phyloP scores from a whole-genome alignment of 208 protist genomes.

The Leishmania aethiopica region DNA sequence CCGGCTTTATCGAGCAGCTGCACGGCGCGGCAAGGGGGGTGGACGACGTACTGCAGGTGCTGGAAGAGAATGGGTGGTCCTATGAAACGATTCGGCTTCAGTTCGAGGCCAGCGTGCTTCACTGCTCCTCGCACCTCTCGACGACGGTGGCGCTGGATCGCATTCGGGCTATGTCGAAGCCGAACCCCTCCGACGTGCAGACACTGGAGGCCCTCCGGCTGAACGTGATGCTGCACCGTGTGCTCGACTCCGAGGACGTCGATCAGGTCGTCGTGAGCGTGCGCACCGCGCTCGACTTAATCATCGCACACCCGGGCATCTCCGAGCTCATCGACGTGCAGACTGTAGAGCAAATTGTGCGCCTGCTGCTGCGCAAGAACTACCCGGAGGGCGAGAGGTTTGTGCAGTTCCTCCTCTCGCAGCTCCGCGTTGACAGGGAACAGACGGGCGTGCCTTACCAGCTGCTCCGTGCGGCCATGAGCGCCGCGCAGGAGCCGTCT shows the following conservation, averaged over 20 bases:
- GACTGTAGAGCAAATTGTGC: constrained; percentile 61
- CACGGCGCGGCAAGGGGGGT: constrained; percentile 20
- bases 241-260: constrained; percentile 51
- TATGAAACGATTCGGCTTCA: constrained; percentile 21
- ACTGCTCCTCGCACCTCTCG: constrained; percentile 52
- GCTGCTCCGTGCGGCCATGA: constrained; percentile 59
- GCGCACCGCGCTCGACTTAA: constrained; percentile 52
- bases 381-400: constrained; percentile 71
- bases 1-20: constrained; percentile 24
- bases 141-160: constrained; percentile 48
- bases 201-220: constrained; percentile 72
- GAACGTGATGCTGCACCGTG: constrained; percentile 71
- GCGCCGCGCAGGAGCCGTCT: constrained; percentile 73
- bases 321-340: constrained; percentile 78
- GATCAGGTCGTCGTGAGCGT: constrained; percentile 54
- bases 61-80: constrained; percentile 24
- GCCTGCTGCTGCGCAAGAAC: constrained; percentile 54
- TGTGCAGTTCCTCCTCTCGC: constrained; percentile 59
- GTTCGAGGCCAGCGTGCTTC: constrained; percentile 46
- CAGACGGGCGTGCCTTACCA: constrained; percentile 27
- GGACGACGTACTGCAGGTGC: constrained; percentile 14
- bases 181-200: constrained; percentile 53
- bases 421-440: constrained; percentile 44
- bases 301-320: constrained; percentile 67
- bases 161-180: constrained; percentile 48